These are phyloP conservation scores for Mortierella sp. DNA, from an alignment of 371 early-diverging fungal species.

Conservation along the genomic window DNA sequence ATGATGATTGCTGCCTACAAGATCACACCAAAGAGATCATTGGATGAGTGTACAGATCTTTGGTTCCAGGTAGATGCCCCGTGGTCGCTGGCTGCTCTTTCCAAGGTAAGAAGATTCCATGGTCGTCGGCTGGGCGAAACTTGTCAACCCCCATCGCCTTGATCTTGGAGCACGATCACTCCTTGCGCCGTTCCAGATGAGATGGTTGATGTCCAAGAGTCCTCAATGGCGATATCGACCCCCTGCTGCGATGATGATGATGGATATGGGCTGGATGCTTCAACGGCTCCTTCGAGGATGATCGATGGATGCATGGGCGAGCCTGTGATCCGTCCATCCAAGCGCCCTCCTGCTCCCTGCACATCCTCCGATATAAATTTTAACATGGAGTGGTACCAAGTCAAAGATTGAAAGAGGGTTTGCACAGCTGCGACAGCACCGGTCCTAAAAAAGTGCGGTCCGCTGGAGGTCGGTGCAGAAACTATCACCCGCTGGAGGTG, in stretches of 20 bases:
- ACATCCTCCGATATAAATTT: not conserved
- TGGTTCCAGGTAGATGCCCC: not conserved
- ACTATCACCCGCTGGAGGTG: too few relatives aligned
- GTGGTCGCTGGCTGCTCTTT: too few relatives aligned
- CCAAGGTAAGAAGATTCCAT: too few relatives aligned
- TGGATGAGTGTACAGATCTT: slow-evolving; percentile 8
- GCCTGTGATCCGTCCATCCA: slow-evolving; percentile 1
- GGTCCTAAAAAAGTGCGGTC: not conserved
- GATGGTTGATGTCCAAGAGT: too few relatives aligned
- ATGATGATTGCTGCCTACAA: slow-evolving; percentile 51
- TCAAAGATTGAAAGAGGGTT: slow-evolving; percentile 52
- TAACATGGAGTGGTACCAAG: slow-evolving; percentile 34
- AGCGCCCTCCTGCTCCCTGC: not conserved
- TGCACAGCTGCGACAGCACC: slow-evolving; percentile 12
- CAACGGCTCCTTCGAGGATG: not conserved
- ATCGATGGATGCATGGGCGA: slow-evolving; percentile 39
- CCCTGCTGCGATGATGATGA: not conserved
- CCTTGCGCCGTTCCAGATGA: too few relatives aligned
- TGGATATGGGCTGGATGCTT: not conserved
- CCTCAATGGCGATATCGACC: not conserved
- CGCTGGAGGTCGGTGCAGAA: too few relatives aligned
- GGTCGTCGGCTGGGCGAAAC: too few relatives aligned
- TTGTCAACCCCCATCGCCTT: too few relatives aligned
- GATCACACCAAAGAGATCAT: not conserved
- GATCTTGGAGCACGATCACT: too few relatives aligned